Conservation (phyloP, 306 rosid species). For the Begonia masoniana region DNA sequence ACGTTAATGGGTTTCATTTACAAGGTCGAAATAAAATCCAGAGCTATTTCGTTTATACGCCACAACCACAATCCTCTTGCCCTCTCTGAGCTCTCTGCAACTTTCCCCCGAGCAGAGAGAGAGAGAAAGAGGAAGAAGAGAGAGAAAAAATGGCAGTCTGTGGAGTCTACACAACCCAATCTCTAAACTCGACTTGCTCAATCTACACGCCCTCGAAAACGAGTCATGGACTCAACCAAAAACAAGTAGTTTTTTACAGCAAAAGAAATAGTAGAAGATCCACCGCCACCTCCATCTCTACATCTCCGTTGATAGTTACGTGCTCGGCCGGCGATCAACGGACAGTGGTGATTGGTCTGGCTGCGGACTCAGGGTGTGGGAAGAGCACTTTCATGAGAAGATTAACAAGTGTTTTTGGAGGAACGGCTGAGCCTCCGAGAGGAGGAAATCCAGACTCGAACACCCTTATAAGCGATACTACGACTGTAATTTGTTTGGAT, state of each 20-base stretch:
- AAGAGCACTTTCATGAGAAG: conserved; percentile 98
- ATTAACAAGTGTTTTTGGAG: conserved; percentile 90
- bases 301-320: conserved; percentile 32
- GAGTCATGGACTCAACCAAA: conserved; percentile 50
- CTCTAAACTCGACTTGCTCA: conserved; percentile 52
- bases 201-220: conserved; percentile 49
- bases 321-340: conserved; percentile 44
- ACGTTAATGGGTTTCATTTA: not conserved
- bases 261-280: conserved; percentile 21
- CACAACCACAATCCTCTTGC: conserved; percentile 6
- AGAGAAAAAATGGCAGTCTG: conserved; percentile 48
- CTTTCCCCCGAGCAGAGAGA: conserved; percentile 7
- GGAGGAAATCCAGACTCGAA: conserved; percentile 97
- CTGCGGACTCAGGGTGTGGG: conserved; percentile 97
- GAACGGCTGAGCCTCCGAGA: conserved; percentile 84
- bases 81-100: conserved; percentile 21
- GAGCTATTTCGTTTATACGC: conserved; percentile 18
- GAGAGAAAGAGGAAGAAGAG: not conserved
- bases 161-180: conserved; percentile 77
- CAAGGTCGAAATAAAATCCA: not conserved
- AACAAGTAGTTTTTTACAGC: conserved; percentile 57
- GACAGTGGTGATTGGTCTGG: conserved; percentile 90
- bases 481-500: conserved; percentile 91
- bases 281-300: no score
- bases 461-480: conserved; percentile 92